A percentile compares a stretch with the other conserved stretches of the same genome.
These are phyloP conservation scores for Agaricus subrufescens DNA, from an alignment of 768 basidiomycete genomes.

Conservation along the genomic window DNA sequence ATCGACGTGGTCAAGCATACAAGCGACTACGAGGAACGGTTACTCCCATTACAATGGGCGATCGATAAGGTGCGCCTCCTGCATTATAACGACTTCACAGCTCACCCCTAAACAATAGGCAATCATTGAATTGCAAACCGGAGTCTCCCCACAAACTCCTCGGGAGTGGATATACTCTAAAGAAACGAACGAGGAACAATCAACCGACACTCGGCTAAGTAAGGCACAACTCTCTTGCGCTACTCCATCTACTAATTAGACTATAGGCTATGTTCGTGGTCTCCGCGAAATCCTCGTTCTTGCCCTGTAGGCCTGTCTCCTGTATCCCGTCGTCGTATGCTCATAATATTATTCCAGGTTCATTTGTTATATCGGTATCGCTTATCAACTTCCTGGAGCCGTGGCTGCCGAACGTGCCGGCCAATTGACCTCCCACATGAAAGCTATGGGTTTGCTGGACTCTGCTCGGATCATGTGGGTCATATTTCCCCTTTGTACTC, in stretches of 20 bases:
- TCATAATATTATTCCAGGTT: conserved; percentile 36
- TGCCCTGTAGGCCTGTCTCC: conserved; percentile 45
- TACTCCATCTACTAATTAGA: conserved; percentile 3
- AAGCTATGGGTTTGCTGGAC: conserved; percentile 75
- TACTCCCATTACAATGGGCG: conserved; percentile 75
- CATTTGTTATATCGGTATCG: conserved; percentile 65
- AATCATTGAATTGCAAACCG: conserved; percentile 65
- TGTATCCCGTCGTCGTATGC: neutral
- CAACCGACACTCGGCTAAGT: conserved; percentile 52
- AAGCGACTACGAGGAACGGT: conserved; percentile 63
- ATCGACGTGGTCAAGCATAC: conserved; percentile 63
- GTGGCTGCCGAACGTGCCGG: conserved; percentile 62
- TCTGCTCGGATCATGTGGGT: conserved; percentile 59
- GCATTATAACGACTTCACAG: neutral
- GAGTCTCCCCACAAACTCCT: conserved; percentile 49
- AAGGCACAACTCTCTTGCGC: conserved; percentile 10
- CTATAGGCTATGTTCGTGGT: conserved; percentile 56
- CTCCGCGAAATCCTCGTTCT: conserved; percentile 59
- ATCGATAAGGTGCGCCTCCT: conserved; percentile 57
- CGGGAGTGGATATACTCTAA: conserved; percentile 70
- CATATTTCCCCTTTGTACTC: neutral
- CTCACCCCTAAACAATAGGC: conserved; percentile 37
- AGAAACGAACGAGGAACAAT: conserved; percentile 62
- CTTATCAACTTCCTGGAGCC: conserved; percentile 74
- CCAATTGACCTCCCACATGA: conserved; percentile 65